Conservation (phyloP, 352 stramenopile species). For the Thraustochytrium sp. region DNA sequence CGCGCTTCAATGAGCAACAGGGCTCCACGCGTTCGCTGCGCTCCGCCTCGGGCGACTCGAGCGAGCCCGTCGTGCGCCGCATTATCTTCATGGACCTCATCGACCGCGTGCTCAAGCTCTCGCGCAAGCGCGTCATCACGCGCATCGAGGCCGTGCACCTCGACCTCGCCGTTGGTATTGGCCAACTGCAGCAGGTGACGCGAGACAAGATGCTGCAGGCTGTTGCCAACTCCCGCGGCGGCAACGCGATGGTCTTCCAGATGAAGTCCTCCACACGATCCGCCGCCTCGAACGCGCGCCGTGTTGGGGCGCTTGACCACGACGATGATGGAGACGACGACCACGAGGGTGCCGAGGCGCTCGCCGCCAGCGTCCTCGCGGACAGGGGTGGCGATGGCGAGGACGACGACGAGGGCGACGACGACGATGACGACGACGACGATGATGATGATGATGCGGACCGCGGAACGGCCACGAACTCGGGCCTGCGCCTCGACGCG, state of each 20-base stretch:
- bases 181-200: not conserved
- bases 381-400: not conserved
- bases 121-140: slow-evolving; percentile 19
- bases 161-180: not conserved
- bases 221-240: not conserved
- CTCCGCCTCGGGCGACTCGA: not conserved
- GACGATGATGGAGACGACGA: not conserved
- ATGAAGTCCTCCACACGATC: not conserved
- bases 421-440: not conserved
- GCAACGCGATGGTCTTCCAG: slow-evolving; percentile 35
- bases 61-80: not conserved
- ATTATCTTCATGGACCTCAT: slow-evolving; percentile 21
- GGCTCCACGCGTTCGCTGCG: not conserved
- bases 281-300: not conserved
- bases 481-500: not conserved
- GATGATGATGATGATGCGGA: not conserved
- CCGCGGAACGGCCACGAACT: not conserved
- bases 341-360: not conserved
- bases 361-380: not conserved
- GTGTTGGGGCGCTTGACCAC: not conserved
- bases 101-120: not conserved
- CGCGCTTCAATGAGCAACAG: not conserved
- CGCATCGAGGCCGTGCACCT: not conserved
- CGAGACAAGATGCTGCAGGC: slow-evolving; percentile 35
- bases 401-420: not conserved